Base-by-base conservation (phyloP, 164 flowering plant species). In the Piper longum region DNA sequence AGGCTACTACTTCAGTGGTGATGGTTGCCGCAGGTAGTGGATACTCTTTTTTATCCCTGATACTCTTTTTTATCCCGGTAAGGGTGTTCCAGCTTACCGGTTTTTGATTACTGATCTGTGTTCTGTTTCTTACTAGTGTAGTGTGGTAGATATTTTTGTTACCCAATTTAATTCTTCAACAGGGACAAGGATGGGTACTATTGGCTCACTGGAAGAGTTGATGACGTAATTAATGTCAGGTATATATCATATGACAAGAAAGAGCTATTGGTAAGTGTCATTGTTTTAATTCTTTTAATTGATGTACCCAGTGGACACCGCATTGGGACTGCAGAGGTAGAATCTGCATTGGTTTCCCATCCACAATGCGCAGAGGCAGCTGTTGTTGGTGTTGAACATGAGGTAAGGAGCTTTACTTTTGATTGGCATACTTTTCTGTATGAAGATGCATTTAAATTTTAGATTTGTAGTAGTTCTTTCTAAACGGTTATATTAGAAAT, bases 141-240 rank as follows among this genome's bases (percentile, higher is more conserved):
- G 1, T 26, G 36, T 26, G 36, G 36, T 26, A 26, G 36, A 26
- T 26, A 26, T 26, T 26, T 26, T 26, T 26, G 2, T 26, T 62
- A 4, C 41, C 36, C 36, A 26, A 26, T 26, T 26, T 43, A 6
- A 54, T 7, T 9, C 66, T 16, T 60, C 54, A 71, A 51, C 45
- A 93, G 99, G 83, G 99, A 95, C 75, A 87, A 83, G 67, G 96
- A 95, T 82, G 99, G 97, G 56, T 95, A 89, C 66, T 73, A 91
- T 73, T 95, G 99, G 99, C 95, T 95, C 62, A 95, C 97, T 45
- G 99, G 99, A 75, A 86, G 99, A 75, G 99, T 95, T 54, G 99
- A 95, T 69, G 97, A 95, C 75, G 99, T 95, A 16, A 95, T 91
- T 72, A 95, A 95, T 67, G 97, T 95, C 74, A 95, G 99, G 97